Evolutionary conservation across 1,284 basidiomycete genomes (phyloP), one percentile per base, ranked within the genome.

Genomic region (Tilletia caries): DNA sequence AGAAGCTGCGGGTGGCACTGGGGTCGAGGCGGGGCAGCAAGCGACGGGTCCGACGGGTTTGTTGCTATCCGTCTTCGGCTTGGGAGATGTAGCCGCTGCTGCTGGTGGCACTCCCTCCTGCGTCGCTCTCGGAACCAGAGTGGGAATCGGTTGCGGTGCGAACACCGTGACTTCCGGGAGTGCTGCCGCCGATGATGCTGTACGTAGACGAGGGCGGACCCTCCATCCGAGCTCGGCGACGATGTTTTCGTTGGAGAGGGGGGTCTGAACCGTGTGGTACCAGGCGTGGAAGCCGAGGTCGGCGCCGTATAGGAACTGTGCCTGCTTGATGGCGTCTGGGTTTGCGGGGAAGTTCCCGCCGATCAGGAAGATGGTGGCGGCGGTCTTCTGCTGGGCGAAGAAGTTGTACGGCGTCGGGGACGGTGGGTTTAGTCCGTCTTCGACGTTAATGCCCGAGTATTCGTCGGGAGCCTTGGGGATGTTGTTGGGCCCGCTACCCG

Each of bases 191-290:
- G 3, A 62, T 62, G 34, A 33, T 18, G 33, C 58, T 62, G 58
- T 33, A 62, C 8, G 58, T 18, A 3, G 58, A 20, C 3, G 58
- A 62, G 8, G 58, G 29, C 3, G 58, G 58, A 62, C 29, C 58
- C 27, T 90, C 89, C 90, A 94, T 8, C 90, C 93, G 71, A 95
- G 85, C 86, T 93, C 89, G 32, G 87, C 92, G 50, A 94, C 75
- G 65, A 93, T 83, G 8, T 75, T 46, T 18, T 70, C 68, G 58
- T 70, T 69, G 32, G 41, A 27, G 29, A 75, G 65, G 1, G n/a
- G n/a, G 52, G 52, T 58, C 27, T 58, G 52, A 13, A 58, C 52
- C 32, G 32, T 34, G 60, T 64, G 75, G 10, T 69, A 71, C 73
- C 73, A 76, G 58, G 73, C 78, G 64, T 79, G 77, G 1, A 71